Percentiles rank a stretch among this genome's conserved stretches.
Evolutionary conservation across 805 yeast species (phyloP).

Genomic region (Hanseniaspora osmophila): DNA sequence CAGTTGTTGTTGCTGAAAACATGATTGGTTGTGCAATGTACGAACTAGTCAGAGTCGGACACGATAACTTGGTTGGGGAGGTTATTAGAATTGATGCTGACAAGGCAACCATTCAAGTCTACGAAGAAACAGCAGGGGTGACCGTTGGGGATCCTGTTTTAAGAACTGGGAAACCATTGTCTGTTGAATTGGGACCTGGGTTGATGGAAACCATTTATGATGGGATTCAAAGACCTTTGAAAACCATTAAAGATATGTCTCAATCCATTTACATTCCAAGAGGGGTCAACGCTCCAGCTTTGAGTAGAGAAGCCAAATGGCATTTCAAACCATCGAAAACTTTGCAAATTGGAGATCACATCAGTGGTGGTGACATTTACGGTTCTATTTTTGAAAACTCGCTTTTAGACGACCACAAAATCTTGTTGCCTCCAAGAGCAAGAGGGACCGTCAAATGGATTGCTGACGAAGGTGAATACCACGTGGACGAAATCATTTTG

Average conservation of each 20-base stretch:
- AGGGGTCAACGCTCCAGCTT: conserved; percentile 95
- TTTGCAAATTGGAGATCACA: conserved; percentile 83
- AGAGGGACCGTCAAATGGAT: conserved; percentile 89
- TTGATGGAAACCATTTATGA: conserved; percentile 97
- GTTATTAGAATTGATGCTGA: conserved; percentile 94
- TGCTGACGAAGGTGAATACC: conserved; percentile 82
- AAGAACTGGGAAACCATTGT: conserved; percentile 96
- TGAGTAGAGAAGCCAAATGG: conserved; percentile 66
- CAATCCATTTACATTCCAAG: conserved; percentile 95
- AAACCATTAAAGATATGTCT: conserved; percentile 75
- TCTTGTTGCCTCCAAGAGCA: conserved; percentile 93
- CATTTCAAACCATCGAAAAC: conserved; percentile 71
- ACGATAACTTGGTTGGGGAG: conserved; percentile 92
- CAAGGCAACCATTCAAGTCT: conserved; percentile 96
- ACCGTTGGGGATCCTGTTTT: conserved; percentile 98
- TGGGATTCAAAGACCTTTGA: conserved; percentile 98
- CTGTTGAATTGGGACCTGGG: conserved; percentile 98
- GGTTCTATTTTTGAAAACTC: conserved; percentile 93
- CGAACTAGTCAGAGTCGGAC: conserved; percentile 96
- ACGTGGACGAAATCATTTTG: conserved; percentile 74
- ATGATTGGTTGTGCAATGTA: conserved; percentile 99
- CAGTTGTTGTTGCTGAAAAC: conserved; percentile 93
- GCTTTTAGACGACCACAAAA: conserved; percentile 80
- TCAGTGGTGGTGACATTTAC: conserved; percentile 94
- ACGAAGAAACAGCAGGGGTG: conserved; percentile 98